A percentile compares a stretch with the other conserved stretches of the same genome.
Evolutionary conservation across 768 basidiomycete genomes (phyloP).

Genomic region (Leccinum obscurum): DNA sequence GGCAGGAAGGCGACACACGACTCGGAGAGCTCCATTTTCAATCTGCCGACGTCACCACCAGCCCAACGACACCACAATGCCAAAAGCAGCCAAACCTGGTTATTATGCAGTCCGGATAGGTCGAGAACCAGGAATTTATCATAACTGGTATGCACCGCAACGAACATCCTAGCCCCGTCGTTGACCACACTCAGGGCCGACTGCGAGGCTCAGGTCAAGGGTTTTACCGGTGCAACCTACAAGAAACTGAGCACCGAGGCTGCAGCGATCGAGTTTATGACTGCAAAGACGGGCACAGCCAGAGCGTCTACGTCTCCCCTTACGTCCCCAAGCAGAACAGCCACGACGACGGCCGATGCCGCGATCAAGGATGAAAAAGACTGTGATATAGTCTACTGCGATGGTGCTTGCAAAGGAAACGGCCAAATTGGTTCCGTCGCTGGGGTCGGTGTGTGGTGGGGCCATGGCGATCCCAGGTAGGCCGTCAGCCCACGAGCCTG

Average conservation of each 20-base stretch:
- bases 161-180: conserved; percentile 31
- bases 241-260: conserved; percentile 62
- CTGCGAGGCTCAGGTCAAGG: conserved; percentile 65
- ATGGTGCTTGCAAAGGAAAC: conserved; percentile 87
- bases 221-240: conserved; percentile 58
- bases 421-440: conserved; percentile 66
- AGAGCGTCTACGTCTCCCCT: conserved; percentile 12
- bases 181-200: conserved; percentile 56
- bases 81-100: conserved; percentile 41
- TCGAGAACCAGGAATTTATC: conserved; percentile 61
- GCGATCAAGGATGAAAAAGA: conserved; percentile 28
- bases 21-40: not conserved
- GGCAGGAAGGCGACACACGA: not conserved
- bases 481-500: not conserved
- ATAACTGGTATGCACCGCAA: conserved; percentile 57
- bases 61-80: conserved; percentile 28
- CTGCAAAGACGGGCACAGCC: conserved; percentile 29
- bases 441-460: conserved; percentile 93
- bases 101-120: conserved; percentile 81
- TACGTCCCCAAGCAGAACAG: conserved; percentile 31
- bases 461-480: conserved; percentile 58
- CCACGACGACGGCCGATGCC: not conserved
- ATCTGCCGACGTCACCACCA: not conserved
- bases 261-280: conserved; percentile 61
- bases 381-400: conserved; percentile 69